Base-by-base conservation (phyloP, 352 stramenopile species). In the Sclerospora graminicola region DNA sequence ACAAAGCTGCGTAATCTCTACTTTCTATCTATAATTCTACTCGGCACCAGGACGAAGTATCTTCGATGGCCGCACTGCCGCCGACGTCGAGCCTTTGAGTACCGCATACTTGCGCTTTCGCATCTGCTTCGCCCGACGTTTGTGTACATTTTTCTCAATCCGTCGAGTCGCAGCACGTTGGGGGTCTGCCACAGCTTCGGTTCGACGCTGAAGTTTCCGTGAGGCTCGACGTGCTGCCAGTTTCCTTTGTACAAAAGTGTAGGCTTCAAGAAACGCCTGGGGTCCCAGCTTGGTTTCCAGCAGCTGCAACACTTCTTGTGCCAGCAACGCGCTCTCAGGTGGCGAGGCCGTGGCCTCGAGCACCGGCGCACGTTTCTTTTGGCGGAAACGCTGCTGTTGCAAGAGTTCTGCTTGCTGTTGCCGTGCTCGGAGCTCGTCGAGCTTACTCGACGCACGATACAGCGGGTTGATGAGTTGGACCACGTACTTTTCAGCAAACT, bases 81-180 rank as follows among this genome's bases (percentile, higher is more conserved):
- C 68, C 31, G 78, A 87, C 3, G 62, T 50, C 3, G 77, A 76
- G 28, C 82, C 82, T 57, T 94, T 94, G 41, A 91, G 46, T 21
- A 91, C 62, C n/a, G 75, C 66, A 48, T 83, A 75, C 62, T 95
- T 95, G 53, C 83, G 77, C 58, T 95, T 93, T 49, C 87, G 86
- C 33, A 90, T 41, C 56, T 94, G 77, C 65, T 92, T 92, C 15
- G 69, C 62, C 26, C 51, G 64, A 33, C 72, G 72, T 59, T 95
- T 95, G 24, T 74, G 59, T 37, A 90, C 69, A 57, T 93, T 91
- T 59, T 92, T 90, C 24, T 84, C 67, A 33, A 93, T 76, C 47
- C 89, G 88, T 30, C 80, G 82, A 49, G 75, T 63, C 4, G 82
- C 80, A 2, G 75, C 78, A 28, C 68, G 63, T 42, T 86, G 63